Conservation (phyloP, 345 rosid species). For the Eutrema yunnanense region DNA sequence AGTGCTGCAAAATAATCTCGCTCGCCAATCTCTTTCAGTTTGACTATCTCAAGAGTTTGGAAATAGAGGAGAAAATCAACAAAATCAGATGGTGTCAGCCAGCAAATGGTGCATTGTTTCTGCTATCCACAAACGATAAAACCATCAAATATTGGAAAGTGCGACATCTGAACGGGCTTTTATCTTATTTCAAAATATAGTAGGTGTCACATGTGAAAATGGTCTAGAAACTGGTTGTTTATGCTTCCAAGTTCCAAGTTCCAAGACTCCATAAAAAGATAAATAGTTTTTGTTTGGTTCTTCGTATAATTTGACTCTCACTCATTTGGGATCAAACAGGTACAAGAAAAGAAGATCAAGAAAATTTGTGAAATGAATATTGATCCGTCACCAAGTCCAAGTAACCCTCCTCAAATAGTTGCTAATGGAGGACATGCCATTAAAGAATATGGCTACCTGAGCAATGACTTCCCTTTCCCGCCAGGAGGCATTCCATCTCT, state of each 20-base stretch:
- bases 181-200: neutral
- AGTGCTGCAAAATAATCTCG: neutral
- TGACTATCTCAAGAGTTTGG: slow-evolving; percentile 99
- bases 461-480: slow-evolving; percentile 53
- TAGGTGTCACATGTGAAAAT: neutral
- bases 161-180: slow-evolving; percentile 10
- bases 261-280: neutral
- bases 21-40: slow-evolving; percentile 47
- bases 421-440: slow-evolving; percentile 56
- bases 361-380: slow-evolving; percentile 76
- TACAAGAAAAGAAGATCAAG: slow-evolving; percentile 93
- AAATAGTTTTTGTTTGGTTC: neutral
- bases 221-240: slow-evolving; percentile 1
- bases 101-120: slow-evolving; percentile 85
- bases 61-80: slow-evolving; percentile 99
- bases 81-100: slow-evolving; percentile 99
- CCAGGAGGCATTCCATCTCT: slow-evolving; percentile 63
- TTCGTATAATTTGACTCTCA: neutral
- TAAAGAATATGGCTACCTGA: slow-evolving; percentile 25
- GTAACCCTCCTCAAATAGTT: slow-evolving; percentile 30
- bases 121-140: slow-evolving; percentile 95
- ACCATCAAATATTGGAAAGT: slow-evolving; percentile 99
- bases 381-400: slow-evolving; percentile 47
- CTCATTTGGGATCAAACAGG: slow-evolving; percentile 40
- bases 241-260: neutral